A percentile compares a stretch with the other conserved stretches of the same genome.
phyloP scores from a whole-genome alignment of 345 rosid genomes.

The Gossypioides kirkii region DNA sequence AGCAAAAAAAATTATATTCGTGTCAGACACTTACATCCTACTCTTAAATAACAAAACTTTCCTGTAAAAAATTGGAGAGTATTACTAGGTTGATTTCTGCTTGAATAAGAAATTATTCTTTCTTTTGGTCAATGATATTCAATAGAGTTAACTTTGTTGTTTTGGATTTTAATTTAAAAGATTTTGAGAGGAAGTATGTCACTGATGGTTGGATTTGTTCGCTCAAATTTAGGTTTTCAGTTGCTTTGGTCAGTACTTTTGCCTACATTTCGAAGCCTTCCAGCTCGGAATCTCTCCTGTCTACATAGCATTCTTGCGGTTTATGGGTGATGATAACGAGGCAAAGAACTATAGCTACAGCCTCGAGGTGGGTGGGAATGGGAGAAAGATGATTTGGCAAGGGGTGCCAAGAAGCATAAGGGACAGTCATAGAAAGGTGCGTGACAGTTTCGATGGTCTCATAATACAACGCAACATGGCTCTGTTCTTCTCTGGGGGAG shows the following conservation, averaged over 20 bases:
- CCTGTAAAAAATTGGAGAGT: not conserved
- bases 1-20: not conserved
- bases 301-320: constrained; percentile 65
- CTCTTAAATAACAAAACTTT: no score
- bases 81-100: not conserved
- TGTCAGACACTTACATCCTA: not conserved
- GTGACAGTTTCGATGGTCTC: constrained; percentile 71
- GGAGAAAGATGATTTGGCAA: constrained; percentile 74
- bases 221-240: constrained; percentile 46
- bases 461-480: constrained; percentile 78
- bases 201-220: not conserved
- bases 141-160: not conserved
- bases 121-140: not conserved
- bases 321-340: constrained; percentile 67
- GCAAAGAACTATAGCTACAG: constrained; percentile 70
- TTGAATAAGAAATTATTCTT: not conserved
- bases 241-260: constrained; percentile 72
- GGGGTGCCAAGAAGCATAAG: constrained; percentile 77
- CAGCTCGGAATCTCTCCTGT: constrained; percentile 71
- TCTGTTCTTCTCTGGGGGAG: constrained; percentile 74
- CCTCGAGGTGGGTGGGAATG: constrained; percentile 77
- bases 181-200: not conserved
- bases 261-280: constrained; percentile 75
- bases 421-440: constrained; percentile 68
- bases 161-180: not conserved